Evolutionary conservation across 176 grass and related monocot genomes (phyloP).

Genomic region (Ananas comosus): DNA sequence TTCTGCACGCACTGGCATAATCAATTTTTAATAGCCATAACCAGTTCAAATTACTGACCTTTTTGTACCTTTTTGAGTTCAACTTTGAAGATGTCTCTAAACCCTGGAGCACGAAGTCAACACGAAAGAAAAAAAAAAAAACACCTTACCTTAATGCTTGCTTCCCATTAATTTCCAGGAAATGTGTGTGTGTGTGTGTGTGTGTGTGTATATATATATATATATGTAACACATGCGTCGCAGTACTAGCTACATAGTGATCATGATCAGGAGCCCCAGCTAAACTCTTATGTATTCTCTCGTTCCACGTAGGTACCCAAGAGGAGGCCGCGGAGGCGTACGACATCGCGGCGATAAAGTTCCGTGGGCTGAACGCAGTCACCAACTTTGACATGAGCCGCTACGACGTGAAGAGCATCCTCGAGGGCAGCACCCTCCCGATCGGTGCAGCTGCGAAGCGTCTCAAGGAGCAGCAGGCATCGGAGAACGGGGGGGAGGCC

Average conservation of each 20-base stretch:
- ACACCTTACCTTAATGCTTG: background rate
- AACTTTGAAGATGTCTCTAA: background rate
- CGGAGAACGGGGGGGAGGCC: constrained; percentile 7
- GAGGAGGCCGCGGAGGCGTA: constrained; percentile 83
- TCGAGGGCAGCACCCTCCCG: constrained; percentile 55
- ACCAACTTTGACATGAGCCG: constrained; percentile 91
- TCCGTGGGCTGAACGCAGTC: constrained; percentile 68
- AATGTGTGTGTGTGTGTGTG: background rate
- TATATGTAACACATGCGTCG: background rate
- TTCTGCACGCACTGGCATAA: background rate
- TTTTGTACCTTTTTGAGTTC: constrained; percentile 2
- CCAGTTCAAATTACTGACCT: background rate
- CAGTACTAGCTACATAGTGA: background rate
- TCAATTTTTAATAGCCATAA: background rate
- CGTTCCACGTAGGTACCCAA: constrained; percentile 41
- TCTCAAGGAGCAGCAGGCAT: constrained; percentile 50
- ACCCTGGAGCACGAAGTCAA: background rate
- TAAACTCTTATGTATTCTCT: too few relatives aligned
- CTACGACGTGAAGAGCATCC: constrained; percentile 80
- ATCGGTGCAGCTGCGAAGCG: constrained; percentile 62
- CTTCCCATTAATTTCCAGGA: background rate
- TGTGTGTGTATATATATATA: background rate
- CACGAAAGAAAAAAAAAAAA: background rate
- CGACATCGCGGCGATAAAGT: constrained; percentile 82
- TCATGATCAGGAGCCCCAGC: too few relatives aligned